Evolutionary conservation across 306 rosid species (phyloP), one percentile per base, ranked within the genome.

Genomic region (Malus sylvestris): DNA sequence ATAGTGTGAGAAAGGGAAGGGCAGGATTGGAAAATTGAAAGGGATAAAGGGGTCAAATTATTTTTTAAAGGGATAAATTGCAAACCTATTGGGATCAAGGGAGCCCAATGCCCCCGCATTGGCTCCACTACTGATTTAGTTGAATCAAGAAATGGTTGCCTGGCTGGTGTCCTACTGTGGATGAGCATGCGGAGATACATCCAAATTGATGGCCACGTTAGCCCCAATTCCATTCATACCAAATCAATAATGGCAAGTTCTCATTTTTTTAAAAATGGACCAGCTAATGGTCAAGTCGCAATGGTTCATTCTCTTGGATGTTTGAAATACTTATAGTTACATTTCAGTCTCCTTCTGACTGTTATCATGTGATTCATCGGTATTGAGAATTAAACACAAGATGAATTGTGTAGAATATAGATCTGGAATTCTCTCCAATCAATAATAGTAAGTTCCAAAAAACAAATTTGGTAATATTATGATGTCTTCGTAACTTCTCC

Each of bases 261-360:
- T 35, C 40, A 1, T 35, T 35, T 35, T 6, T 5, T 5, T 23
- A n/a, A n/a, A 35, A 35, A 35, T 35, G 40, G 8, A 35, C 8
- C 40, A 35, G 40, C 40, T 35, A 6, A 35, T 35, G 40, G 40
- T 1, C 40, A 35, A 35, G 40, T 35, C 2, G 9, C 2, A 0
- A 1, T 6, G 2, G 2, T 35, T 35, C 40, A 35, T 35, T 35
- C 0, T 35, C 2, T 35, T 35, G 9, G 40, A 6, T 2, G 40
- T 35, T 0, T 6, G 40, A 1, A 35, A 7, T 6, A 6, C 9
- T 35, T 35, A 35, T 1, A 35, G 9, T 1, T 7, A 0, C 2
- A 35, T 35, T 35, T 6, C 2, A 35, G 40, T 7, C 9, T 35
- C 2, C 0, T 35, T 35, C 0, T 35, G 0, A 35, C 0, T 0